These are phyloP conservation scores for Cryptosporidium baileyi DNA, from an alignment of 169 alveolate species.

Conservation along the genomic window DNA sequence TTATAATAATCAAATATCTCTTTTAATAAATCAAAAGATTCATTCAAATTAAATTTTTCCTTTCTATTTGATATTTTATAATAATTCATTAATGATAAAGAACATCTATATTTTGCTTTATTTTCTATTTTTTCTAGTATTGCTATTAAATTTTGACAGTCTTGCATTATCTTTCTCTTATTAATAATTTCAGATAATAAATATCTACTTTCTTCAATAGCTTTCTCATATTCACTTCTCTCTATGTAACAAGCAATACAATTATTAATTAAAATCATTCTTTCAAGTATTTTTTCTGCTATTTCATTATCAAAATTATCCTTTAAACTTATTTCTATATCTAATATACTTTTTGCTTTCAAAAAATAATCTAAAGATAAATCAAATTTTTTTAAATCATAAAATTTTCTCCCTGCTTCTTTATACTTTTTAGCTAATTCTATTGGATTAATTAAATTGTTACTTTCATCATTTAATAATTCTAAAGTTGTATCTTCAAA, in stretches of 20 bases:
- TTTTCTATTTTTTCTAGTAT: slow-evolving; percentile 16
- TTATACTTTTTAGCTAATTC: slow-evolving; percentile 12
- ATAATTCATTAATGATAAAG: not conserved
- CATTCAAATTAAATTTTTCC: not conserved
- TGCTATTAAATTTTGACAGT: not conserved
- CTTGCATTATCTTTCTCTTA: not conserved
- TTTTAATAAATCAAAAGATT: slow-evolving; percentile 27
- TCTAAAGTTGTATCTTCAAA: not conserved
- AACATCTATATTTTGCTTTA: slow-evolving; percentile 35
- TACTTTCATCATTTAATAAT: not conserved
- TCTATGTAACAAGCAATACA: slow-evolving; percentile 55
- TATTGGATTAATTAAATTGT: not conserved
- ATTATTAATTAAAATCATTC: not conserved
- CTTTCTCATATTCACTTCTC: not conserved
- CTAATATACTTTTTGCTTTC: slow-evolving; percentile 33
- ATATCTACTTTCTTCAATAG: slow-evolving; percentile 5
- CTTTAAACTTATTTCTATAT: slow-evolving; percentile 13
- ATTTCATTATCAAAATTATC: no score
- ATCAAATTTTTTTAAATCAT: not conserved
- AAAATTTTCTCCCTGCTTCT: slow-evolving; percentile 5
- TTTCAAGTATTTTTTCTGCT: not conserved
- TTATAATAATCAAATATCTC: not conserved
- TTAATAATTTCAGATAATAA: not conserved
- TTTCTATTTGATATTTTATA: not conserved
- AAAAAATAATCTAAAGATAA: not conserved